A percentile compares a stretch with the other conserved stretches of the same genome.
Evolutionary conservation across 2,329 filamentous ascomycete species (phyloP).

Genomic region (Aureobasidium musti): DNA sequence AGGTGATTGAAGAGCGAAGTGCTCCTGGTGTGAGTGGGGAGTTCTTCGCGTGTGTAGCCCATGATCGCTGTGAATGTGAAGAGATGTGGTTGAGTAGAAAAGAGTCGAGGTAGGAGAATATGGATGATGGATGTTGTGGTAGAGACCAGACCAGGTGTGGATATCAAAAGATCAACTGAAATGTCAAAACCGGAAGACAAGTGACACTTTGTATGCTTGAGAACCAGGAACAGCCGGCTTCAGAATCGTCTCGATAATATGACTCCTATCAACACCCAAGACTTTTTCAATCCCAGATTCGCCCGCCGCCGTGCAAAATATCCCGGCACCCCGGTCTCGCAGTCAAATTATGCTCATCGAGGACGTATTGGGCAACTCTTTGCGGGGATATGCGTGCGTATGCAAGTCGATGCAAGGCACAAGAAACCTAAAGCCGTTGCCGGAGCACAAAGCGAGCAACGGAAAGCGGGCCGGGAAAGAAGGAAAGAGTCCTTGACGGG

Average conservation of each 20-base stretch:
- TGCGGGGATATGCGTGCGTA: conserved; percentile 1
- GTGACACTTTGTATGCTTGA: background rate
- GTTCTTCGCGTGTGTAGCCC: conserved; percentile 24
- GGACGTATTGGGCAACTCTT: background rate
- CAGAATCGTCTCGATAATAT: no score
- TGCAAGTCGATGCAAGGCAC: conserved; percentile 12
- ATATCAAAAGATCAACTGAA: background rate
- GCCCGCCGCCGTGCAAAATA: background rate
- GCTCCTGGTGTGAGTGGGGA: background rate
- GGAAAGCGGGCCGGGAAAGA: no score
- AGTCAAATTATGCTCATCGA: background rate
- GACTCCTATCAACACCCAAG: conserved; percentile 15
- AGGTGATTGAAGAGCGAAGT: conserved; percentile 14
- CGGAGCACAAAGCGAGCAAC: no score
- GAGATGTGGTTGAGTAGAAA: background rate
- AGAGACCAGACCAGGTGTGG: background rate
- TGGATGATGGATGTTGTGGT: background rate
- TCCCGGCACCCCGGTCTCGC: conserved; percentile 20
- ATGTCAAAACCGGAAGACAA: background rate
- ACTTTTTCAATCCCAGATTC: conserved; percentile 5
- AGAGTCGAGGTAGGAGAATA: background rate
- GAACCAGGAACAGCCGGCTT: background rate
- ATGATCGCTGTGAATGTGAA: background rate
- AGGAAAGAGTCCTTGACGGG: no score
- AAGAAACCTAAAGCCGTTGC: background rate